phyloP scores from a whole-genome alignment of 352 stramenopile genomes.

The Globisporangium cederbergense region DNA sequence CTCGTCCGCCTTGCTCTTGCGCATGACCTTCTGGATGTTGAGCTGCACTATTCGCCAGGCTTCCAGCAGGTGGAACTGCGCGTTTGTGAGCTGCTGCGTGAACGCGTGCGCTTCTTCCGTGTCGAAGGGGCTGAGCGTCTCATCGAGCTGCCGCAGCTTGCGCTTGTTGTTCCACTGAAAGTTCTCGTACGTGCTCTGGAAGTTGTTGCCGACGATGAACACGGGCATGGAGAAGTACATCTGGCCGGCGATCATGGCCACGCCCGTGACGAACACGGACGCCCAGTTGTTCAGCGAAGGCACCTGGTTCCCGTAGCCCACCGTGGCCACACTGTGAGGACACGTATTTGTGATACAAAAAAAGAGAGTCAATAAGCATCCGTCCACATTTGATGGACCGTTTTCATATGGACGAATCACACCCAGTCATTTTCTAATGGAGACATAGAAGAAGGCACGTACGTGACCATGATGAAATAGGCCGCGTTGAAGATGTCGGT shows the following conservation, averaged over 20 bases:
- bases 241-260: constrained; percentile 73
- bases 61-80: constrained; percentile 55
- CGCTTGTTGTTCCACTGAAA: constrained; percentile 56
- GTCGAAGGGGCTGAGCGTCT: constrained; percentile 54
- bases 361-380: neutral
- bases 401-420: neutral
- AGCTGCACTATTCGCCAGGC: constrained; percentile 44
- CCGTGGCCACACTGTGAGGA: constrained; percentile 57
- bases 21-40: constrained; percentile 35
- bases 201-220: constrained; percentile 77
- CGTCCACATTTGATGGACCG: neutral
- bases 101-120: constrained; percentile 38
- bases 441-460: constrained; percentile 20
- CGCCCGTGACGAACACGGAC: constrained; percentile 42
- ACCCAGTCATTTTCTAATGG: neutral
- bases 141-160: constrained; percentile 44
- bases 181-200: constrained; percentile 55
- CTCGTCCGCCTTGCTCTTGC: constrained; percentile 17
- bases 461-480: constrained; percentile 87
- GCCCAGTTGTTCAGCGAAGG: constrained; percentile 52
- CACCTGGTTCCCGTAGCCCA: constrained; percentile 71
- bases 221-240: constrained; percentile 82
- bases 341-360: neutral
- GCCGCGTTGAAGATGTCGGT: constrained; percentile 83
- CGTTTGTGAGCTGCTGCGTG: constrained; percentile 51